Base-by-base conservation (phyloP, 345 rosid species). In the Lepidium africanum region DNA sequence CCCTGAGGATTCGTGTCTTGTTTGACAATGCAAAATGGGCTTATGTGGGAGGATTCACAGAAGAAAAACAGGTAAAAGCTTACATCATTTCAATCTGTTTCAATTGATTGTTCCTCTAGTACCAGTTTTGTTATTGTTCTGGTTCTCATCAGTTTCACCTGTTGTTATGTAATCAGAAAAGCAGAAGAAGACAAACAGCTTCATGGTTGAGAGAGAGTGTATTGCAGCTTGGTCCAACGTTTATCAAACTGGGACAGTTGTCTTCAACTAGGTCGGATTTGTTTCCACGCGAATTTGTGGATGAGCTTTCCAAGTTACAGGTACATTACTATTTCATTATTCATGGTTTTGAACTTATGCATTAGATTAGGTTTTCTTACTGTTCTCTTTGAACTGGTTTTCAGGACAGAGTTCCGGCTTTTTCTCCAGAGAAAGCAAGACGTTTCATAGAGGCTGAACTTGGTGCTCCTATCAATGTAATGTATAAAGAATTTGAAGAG, bases 221-320 rank as follows among this genome's bases (percentile, higher is more conserved):
- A 6, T 79, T 93, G 85, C 96, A 93, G 81, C 96, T 93, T 53
- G 98, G 98, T 58, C 98, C 98, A 14, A 93, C 98, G 59, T 90
- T 93, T 73, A 93, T 93, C 71, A 93, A 93, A 79, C 86, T 93
- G 9, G 98, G 98, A 63, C 98, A 93, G 73, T 66, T 87, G 77
- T 93, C 96, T 45, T 93, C 98, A 0, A 93, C 98, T 25, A 85
- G 98, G 66, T 93, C 98, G 3, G 98, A 93, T 68, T 75, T 93
- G 50, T 90, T 93, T 77, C 96, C 98, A 1, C 86, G 81, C 2
- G 97, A 93, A 74, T 90, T 87, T 66, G 97, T 90, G 43, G 96
- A 93, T 63, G 98, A 93, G 82, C 97, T 93, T 69, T 86, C 98
- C 75, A 93, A 93, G 85, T 80, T 93, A 76, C 98, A 93, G 96